Conservation (phyloP, 2,329 filamentous ascomycete species). For the Fusarium kyushuense region DNA sequence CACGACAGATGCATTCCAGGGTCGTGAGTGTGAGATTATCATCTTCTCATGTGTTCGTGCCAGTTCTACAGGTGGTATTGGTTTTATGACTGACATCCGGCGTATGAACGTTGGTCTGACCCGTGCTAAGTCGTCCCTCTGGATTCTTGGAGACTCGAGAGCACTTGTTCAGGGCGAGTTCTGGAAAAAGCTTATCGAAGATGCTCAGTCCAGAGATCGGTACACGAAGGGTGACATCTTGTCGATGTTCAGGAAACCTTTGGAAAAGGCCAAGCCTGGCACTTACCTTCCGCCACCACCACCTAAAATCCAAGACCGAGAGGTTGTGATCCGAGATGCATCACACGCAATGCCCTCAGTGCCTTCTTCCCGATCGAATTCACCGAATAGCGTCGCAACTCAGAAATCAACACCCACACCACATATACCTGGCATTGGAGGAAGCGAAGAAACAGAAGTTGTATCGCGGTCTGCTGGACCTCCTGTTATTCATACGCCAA, state of each 20-base stretch:
- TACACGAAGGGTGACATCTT: slow-evolving; percentile 78
- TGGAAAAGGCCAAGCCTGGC: slow-evolving; percentile 52
- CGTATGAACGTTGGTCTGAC: slow-evolving; percentile 99
- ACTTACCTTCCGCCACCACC: slow-evolving; percentile 35
- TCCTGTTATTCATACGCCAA: slow-evolving; percentile 56
- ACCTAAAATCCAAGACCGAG: slow-evolving; percentile 23
- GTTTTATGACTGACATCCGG: slow-evolving; percentile 97
- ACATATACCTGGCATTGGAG: slow-evolving; percentile 38
- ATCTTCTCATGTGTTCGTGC: slow-evolving; percentile 99
- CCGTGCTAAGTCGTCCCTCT: slow-evolving; percentile 94
- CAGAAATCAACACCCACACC: slow-evolving; percentile 18
- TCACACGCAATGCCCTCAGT: slow-evolving; percentile 18
- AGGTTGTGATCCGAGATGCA: slow-evolving; percentile 40
- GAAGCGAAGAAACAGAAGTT: slow-evolving; percentile 26
- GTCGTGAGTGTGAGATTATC: slow-evolving; percentile 95
- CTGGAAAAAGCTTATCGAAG: slow-evolving; percentile 87
- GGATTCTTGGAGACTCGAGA: slow-evolving; percentile 93
- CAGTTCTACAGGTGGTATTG: slow-evolving; percentile 91
- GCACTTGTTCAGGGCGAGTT: slow-evolving; percentile 89
- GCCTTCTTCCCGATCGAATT: slow-evolving; percentile 30
- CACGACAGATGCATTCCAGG: slow-evolving; percentile 97
- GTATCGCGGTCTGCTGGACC: slow-evolving; percentile 48
- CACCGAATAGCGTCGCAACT: slow-evolving; percentile 11
- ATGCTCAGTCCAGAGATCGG: slow-evolving; percentile 78
- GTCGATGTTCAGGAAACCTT: slow-evolving; percentile 60